Conservation (phyloP, 2,329 filamentous ascomycete genomes). For the Pestalotiopsis sp. region DNA sequence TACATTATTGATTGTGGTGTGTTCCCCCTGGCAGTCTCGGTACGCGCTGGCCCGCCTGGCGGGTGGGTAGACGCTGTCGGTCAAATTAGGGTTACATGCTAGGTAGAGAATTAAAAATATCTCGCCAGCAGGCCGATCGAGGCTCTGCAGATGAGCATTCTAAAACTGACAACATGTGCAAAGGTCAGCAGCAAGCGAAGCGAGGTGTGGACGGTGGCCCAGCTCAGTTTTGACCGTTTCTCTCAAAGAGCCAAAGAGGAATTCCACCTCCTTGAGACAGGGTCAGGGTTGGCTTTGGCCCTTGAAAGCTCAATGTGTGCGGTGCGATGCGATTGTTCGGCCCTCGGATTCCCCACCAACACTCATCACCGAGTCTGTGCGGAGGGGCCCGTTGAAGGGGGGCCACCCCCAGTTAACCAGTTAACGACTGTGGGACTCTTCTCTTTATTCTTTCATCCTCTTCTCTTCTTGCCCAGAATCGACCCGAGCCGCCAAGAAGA, state of each 20-base stretch:
- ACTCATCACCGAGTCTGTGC: neutral
- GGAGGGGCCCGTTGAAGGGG: neutral
- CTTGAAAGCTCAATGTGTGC: neutral
- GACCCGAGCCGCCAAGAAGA: neutral
- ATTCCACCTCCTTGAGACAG: constrained; percentile 1
- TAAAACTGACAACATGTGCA: constrained; percentile 2
- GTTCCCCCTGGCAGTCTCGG: neutral
- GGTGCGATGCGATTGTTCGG: neutral
- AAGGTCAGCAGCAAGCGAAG: neutral
- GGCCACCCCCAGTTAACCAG: neutral
- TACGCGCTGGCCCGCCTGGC: neutral
- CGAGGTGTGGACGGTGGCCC: neutral
- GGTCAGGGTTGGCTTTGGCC: constrained; percentile 5
- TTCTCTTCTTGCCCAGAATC: neutral
- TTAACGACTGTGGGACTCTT: neutral
- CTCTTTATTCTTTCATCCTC: neutral
- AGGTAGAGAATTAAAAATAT: constrained; percentile 4
- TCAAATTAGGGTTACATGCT: neutral
- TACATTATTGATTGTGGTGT: neutral
- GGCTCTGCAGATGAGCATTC: neutral
- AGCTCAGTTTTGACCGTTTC: neutral
- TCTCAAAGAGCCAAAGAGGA: neutral
- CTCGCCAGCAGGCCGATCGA: neutral
- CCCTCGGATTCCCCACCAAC: neutral
- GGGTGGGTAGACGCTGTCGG: neutral